Percentiles rank a stretch among this genome's conserved stretches.
Evolutionary conservation across 345 rosid genomes (phyloP).

Genomic region (Salix dunnii): DNA sequence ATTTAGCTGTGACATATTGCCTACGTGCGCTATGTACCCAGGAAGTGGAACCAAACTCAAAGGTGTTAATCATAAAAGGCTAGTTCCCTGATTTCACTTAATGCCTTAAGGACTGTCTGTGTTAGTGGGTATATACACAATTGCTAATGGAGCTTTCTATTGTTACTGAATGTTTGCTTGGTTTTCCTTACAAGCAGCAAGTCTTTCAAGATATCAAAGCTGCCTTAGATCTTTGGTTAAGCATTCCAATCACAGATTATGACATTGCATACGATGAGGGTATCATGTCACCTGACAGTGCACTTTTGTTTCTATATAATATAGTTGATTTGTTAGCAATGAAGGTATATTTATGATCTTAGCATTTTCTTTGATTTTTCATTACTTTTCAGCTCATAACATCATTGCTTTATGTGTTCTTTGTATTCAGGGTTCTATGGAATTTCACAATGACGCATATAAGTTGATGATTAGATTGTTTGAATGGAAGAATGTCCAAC

Average conservation of each 20-base stretch:
- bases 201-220: slow-evolving; percentile 52
- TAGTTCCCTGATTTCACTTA: slow-evolving; percentile 29
- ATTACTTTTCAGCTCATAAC: slow-evolving; percentile 6
- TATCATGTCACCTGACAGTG: slow-evolving; percentile 35
- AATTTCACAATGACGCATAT: slow-evolving; percentile 44
- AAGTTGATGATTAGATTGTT: slow-evolving; percentile 52
- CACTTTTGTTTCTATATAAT: slow-evolving; percentile 53
- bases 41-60: slow-evolving; percentile 75
- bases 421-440: slow-evolving; percentile 54
- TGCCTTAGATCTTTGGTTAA: slow-evolving; percentile 61
- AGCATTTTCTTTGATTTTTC: slow-evolving; percentile 9
- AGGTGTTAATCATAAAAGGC: slow-evolving; percentile 52
- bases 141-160: neutral
- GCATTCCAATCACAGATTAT: slow-evolving; percentile 29
- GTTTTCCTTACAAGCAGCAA: slow-evolving; percentile 41
- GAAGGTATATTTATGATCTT: slow-evolving; percentile 51
- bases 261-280: slow-evolving; percentile 29
- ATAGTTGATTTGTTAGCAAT: slow-evolving; percentile 63
- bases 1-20: slow-evolving; percentile 63
- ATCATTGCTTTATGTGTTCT: slow-evolving; percentile 12
- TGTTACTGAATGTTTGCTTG: slow-evolving; percentile 17
- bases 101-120: slow-evolving; percentile 5
- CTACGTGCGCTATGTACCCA: slow-evolving; percentile 67
- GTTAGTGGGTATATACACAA: neutral
- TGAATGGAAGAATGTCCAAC: slow-evolving; percentile 44